These are phyloP conservation scores for Xylariaceae sp. DNA, from an alignment of 2,329 filamentous ascomycete species.

Conservation along the genomic window DNA sequence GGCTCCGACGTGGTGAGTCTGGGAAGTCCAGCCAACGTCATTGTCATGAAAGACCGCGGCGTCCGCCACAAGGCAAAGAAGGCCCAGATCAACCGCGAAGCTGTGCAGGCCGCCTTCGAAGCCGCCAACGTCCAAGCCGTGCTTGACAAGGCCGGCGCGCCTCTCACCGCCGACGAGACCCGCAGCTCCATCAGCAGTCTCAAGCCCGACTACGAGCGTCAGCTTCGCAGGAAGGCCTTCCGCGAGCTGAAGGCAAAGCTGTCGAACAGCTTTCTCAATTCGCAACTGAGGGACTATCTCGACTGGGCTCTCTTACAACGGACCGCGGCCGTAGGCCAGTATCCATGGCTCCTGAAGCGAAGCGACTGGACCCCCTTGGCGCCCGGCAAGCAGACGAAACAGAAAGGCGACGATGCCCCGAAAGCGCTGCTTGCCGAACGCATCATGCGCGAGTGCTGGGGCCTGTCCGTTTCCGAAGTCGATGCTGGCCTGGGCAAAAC, in stretches of 20 bases:
- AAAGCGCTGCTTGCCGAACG: constrained; percentile 35
- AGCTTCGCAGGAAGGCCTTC: constrained; percentile 34
- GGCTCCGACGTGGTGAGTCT: constrained; percentile 26
- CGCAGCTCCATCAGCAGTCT: constrained; percentile 41
- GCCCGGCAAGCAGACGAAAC: not conserved
- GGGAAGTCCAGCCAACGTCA: constrained; percentile 34
- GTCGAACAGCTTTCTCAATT: constrained; percentile 36
- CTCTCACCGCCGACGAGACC: constrained; percentile 28
- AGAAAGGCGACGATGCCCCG: constrained; percentile 10
- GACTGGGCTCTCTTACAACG: constrained; percentile 2
- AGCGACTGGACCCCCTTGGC: constrained; percentile 35
- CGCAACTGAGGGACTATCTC: constrained; percentile 39
- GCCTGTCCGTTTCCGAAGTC: constrained; percentile 38
- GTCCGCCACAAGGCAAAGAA: constrained; percentile 6
- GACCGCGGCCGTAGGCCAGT: not conserved
- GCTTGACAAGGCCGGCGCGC: constrained; percentile 19
- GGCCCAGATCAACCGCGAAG: not conserved
- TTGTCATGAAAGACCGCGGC: constrained; percentile 37
- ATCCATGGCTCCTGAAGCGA: constrained; percentile 33
- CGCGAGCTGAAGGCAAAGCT: constrained; percentile 31
- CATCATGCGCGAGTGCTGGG: constrained; percentile 44
- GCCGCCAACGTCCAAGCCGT: constrained; percentile 26
- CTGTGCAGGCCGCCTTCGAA: constrained; percentile 10
- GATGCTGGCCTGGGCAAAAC: constrained; percentile 34
- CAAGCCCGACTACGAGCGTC: constrained; percentile 31